Evolutionary conservation across 2,329 filamentous ascomycete genomes (phyloP), one percentile per base, ranked within the genome.

Genomic region (Fusarium sp.): DNA sequence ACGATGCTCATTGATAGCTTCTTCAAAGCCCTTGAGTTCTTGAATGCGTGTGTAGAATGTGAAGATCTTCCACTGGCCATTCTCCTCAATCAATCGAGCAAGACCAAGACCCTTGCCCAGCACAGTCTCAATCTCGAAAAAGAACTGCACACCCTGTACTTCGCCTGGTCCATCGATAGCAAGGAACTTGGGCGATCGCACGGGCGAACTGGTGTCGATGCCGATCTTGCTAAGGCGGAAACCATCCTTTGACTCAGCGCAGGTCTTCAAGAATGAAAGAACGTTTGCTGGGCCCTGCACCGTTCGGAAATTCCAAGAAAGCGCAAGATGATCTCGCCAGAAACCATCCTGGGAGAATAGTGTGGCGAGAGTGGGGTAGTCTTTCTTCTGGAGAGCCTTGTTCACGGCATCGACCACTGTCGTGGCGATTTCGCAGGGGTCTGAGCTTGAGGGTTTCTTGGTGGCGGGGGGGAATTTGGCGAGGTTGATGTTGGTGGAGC

Each of bases 21-120:
- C 88, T 61, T 89, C 85, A 50, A 84, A 78, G 0, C 84, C 86
- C 6, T 80, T 85, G 8, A 93, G 67, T 37, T 86, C 83, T 3
- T 82, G 74, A 8, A 93, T 78, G 0, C 83, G 81, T 0, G 90
- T 92, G 72, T 88, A 92, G 0, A 92, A 71, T 3, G 88, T 89
- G 66, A 87, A 91, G 1, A 88, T 85, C 74, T 88, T 90, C 89
- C 89, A 92, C 4, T 60, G 35, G 0, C 76, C 79, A 47, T 81
- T 78, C 24, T 82, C 75, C 37, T 82, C 76, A 0, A 83, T 80
- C 1, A 92, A 75, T 6, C 88, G 80, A 0, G 86, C 80, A 3
- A 92, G 69, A 3, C 90, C 91, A 3, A 82, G 77, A 0, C 89
- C 91, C 0, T 70, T 68, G 0, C 90, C 90, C 3, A 86, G 69